Evolutionary conservation across 2,329 filamentous ascomycete genomes (phyloP).

Genomic region (Diaporthe citriasiana): DNA sequence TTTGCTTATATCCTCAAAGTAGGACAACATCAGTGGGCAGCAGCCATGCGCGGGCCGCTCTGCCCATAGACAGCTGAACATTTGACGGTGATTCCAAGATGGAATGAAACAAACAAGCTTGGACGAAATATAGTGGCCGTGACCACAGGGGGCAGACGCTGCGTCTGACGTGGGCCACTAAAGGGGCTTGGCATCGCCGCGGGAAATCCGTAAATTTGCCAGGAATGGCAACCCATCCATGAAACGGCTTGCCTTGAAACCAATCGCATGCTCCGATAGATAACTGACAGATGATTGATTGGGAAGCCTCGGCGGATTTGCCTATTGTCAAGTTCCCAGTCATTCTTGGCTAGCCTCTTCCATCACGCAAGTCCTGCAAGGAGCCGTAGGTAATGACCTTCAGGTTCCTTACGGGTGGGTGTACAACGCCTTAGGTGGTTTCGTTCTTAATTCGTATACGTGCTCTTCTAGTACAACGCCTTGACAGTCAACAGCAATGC

Average conservation of each 20-base stretch:
- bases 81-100: neutral
- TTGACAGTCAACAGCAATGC: neutral
- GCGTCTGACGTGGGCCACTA: neutral
- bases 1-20: neutral
- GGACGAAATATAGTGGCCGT: constrained; percentile 5
- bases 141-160: constrained; percentile 1
- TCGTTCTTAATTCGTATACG: too few species aligned
- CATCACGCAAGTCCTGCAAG: neutral
- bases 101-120: constrained; percentile 27
- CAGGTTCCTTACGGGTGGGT: neutral
- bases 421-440: neutral
- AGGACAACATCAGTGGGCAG: neutral
- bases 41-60: neutral
- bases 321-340: neutral
- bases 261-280: constrained; percentile 15
- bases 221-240: constrained; percentile 11
- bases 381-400: neutral
- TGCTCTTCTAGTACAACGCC: too few species aligned
- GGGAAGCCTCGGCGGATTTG: neutral
- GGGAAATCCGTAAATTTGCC: constrained; percentile 10
- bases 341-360: neutral
- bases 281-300: neutral
- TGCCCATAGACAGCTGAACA: neutral
- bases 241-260: constrained; percentile 2
- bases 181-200: constrained; percentile 8